These are phyloP conservation scores for Zymoseptoria passerinii DNA, from an alignment of 2,329 filamentous ascomycete species.

Conservation along the genomic window DNA sequence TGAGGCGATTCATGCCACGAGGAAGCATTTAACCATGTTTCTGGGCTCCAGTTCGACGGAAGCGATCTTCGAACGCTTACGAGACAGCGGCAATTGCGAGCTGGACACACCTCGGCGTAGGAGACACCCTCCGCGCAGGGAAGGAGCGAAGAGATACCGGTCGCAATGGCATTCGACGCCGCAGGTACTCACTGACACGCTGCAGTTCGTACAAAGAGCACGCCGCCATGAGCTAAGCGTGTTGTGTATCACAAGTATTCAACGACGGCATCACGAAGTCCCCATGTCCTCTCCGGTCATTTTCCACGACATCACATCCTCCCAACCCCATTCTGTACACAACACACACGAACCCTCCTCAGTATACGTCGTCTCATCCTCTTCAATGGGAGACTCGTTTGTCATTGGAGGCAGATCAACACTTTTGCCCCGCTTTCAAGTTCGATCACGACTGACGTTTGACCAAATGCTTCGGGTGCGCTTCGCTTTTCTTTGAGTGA, in stretches of 20 bases:
- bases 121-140: not conserved
- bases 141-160: not conserved
- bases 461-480: slow-evolving; percentile 20
- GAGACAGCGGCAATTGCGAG: too few relatives aligned
- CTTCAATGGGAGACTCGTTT: slow-evolving; percentile 28
- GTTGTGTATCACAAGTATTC: not conserved
- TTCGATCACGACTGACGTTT: slow-evolving; percentile 4
- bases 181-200: not conserved
- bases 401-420: slow-evolving; percentile 27
- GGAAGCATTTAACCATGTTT: too few relatives aligned
- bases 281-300: not conserved
- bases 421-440: slow-evolving; percentile 2
- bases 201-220: not conserved
- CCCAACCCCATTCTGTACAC: not conserved
- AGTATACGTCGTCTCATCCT: slow-evolving; percentile 28
- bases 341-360: slow-evolving; percentile 17
- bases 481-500: slow-evolving; percentile 1
- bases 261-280: not conserved
- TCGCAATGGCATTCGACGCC: not conserved
- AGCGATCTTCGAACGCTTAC: too few relatives aligned
- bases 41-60: too few relatives aligned
- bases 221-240: not conserved
- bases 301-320: not conserved
- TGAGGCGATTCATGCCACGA: too few relatives aligned
- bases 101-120: too few relatives aligned